These are phyloP conservation scores for Begonia fuchsioides DNA, from an alignment of 306 rosid genomes.

Conservation along the genomic window DNA sequence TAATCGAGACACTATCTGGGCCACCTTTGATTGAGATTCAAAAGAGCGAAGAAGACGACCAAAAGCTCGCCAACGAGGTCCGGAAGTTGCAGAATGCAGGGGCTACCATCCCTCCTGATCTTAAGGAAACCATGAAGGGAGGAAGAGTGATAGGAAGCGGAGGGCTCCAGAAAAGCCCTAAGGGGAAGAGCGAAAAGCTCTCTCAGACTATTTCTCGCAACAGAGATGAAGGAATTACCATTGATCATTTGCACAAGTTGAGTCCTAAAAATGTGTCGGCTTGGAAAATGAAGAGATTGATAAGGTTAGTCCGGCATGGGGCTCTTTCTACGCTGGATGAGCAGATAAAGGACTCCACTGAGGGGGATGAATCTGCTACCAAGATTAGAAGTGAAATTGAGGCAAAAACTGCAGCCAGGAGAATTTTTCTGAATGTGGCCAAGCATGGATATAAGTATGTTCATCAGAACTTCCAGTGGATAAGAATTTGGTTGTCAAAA, in stretches of 20 bases:
- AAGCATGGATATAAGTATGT: slow-evolving; percentile 48
- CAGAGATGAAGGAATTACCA: slow-evolving; percentile 48
- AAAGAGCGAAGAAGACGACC: slow-evolving; percentile 57
- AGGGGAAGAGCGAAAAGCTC: slow-evolving; percentile 21
- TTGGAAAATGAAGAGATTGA: slow-evolving; percentile 89
- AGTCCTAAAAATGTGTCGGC: slow-evolving; percentile 78
- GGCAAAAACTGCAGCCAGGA: slow-evolving; percentile 76
- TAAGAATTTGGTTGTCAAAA: no score
- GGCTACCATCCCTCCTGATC: slow-evolving; percentile 61
- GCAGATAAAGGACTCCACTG: slow-evolving; percentile 28
- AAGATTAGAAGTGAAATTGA: slow-evolving; percentile 59
- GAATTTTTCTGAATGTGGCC: slow-evolving; percentile 71
- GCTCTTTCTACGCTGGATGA: slow-evolving; percentile 59
- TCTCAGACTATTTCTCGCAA: slow-evolving; percentile 29
- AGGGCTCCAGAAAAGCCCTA: slow-evolving; percentile 24
- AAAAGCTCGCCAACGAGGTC: slow-evolving; percentile 56
- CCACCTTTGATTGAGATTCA: slow-evolving; percentile 50
- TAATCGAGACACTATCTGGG: slow-evolving; percentile 71
- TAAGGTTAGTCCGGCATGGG: slow-evolving; percentile 57
- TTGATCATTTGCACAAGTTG: slow-evolving; percentile 58
- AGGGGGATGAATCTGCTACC: slow-evolving; percentile 35
- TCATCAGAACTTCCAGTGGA: slow-evolving; percentile 18
- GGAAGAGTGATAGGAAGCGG: slow-evolving; percentile 40
- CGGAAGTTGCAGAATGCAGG: slow-evolving; percentile 73
- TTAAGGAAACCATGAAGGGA: slow-evolving; percentile 32